These are phyloP conservation scores for Athelia psychrophila DNA, from an alignment of 1,284 basidiomycete species.

Conservation along the genomic window DNA sequence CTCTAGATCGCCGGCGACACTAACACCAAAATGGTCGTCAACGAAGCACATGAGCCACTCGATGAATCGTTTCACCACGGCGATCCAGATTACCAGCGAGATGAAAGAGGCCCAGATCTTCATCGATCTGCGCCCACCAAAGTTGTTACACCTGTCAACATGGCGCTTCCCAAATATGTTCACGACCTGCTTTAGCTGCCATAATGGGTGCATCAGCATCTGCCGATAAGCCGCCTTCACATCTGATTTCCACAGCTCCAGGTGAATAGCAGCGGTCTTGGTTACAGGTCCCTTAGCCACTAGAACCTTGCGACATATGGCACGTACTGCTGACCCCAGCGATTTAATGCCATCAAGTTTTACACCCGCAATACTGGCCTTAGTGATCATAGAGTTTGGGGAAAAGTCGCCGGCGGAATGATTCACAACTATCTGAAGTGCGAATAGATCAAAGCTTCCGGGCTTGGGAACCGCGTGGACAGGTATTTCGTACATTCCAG, in stretches of 20 bases:
- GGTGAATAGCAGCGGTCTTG: no score
- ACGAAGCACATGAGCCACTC: background rate
- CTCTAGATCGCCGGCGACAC: no score
- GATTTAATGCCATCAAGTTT: background rate
- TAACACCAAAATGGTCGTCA: no score
- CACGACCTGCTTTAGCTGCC: background rate
- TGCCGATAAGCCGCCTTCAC: background rate
- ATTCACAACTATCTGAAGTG: background rate
- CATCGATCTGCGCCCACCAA: background rate
- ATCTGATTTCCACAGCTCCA: background rate
- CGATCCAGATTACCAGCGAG: background rate
- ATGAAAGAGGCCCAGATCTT: background rate
- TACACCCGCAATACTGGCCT: background rate
- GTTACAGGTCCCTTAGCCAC: no score
- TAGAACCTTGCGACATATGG: background rate
- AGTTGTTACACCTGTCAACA: background rate
- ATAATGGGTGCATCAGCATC: background rate
- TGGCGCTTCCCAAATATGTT: background rate
- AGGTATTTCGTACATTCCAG: background rate
- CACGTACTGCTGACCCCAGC: background rate
- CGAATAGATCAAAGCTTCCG: no score
- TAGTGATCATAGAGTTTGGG: background rate
- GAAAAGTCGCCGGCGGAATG: background rate
- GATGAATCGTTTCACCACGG: background rate
- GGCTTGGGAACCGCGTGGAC: background rate